A percentile compares a stretch with the other conserved stretches of the same genome.
Evolutionary conservation across 2,329 filamentous ascomycete genomes (phyloP).

Genomic region (Hypoxylon rubiginosum): DNA sequence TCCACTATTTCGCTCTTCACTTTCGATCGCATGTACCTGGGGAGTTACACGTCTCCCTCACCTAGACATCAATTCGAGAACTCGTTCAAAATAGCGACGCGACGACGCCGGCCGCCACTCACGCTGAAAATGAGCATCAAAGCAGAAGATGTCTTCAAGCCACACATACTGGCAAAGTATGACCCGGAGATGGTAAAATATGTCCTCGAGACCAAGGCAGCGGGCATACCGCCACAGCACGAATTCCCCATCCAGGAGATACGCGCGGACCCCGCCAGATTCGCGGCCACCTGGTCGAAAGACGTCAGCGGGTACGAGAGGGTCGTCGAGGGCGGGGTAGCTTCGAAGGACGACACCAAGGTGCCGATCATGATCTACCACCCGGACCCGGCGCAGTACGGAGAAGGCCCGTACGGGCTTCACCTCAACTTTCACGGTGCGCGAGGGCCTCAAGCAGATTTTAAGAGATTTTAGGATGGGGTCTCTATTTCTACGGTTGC

Average conservation of each 20-base stretch:
- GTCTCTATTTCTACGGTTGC: not conserved
- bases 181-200: conserved; percentile 52
- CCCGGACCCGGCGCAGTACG: conserved; percentile 49
- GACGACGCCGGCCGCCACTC: conserved; percentile 2
- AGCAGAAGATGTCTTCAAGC: conserved; percentile 48
- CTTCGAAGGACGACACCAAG: conserved; percentile 49
- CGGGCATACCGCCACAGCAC: conserved; percentile 37
- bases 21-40: not conserved
- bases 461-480: not conserved
- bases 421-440: conserved; percentile 56
- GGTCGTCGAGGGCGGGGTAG: conserved; percentile 47
- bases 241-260: conserved; percentile 50
- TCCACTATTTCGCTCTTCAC: not conserved
- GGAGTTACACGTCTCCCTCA: not conserved
- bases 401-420: conserved; percentile 52
- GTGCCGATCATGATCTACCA: conserved; percentile 53
- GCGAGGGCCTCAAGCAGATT: not conserved
- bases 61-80: too few relatives aligned
- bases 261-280: conserved; percentile 49
- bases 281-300: conserved; percentile 46
- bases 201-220: conserved; percentile 45
- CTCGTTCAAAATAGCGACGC: not conserved
- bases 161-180: conserved; percentile 47
- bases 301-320: conserved; percentile 49
- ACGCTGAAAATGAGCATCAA: conserved; percentile 13